Evolutionary conservation across 2,329 filamentous ascomycete species (phyloP), one percentile per base, ranked within the genome.

Genomic region (Calonectria pteridis): DNA sequence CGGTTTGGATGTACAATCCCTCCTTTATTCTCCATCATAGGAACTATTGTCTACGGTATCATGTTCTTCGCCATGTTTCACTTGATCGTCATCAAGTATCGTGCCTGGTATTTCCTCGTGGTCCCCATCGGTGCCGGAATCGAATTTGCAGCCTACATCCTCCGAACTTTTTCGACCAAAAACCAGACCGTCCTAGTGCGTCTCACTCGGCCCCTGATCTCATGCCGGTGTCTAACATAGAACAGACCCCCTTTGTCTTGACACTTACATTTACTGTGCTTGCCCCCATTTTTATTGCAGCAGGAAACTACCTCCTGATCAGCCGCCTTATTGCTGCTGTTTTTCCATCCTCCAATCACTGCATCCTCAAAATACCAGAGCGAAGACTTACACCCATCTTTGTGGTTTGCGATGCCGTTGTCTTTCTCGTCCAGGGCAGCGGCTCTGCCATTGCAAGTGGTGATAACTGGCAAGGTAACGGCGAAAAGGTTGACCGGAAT

Each of bases 241-340:
- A 3, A 6, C 20, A 84, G 82, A 77, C 80, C 1, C 79, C 85
- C 1, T 88, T 86, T 67, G 83, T 87, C 6, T 75, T 83, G 49
- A 85, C 83, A 1, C 75, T 83, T 6, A 84, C 84, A 0, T 81
- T 87, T 28, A 86, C 88, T n/a, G 85, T 89, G 16, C 82, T 90
- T 50, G 86, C 87, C 0, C 88, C 88, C 0, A 83, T 89, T 51
- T 84, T 89, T 66, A 79, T 89, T 63, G 87, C 87, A 20, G 88
- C 88, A 0, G 87, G 86, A 2, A 86, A 89, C 69, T 90, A 90
- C 78, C 84, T 89, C 67, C 84, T 89, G 58, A 85, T 90, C 66
- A 87, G 86, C n/a, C 84, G 86, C 16, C 80, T 90, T 7, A 86
- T 88, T 68, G 79, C 83, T 14, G 78, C 81, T 14, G 84, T 84